Evolutionary conservation across 805 yeast species (phyloP), one percentile per base, ranked within the genome.

Genomic region (Candida morakotiae): DNA sequence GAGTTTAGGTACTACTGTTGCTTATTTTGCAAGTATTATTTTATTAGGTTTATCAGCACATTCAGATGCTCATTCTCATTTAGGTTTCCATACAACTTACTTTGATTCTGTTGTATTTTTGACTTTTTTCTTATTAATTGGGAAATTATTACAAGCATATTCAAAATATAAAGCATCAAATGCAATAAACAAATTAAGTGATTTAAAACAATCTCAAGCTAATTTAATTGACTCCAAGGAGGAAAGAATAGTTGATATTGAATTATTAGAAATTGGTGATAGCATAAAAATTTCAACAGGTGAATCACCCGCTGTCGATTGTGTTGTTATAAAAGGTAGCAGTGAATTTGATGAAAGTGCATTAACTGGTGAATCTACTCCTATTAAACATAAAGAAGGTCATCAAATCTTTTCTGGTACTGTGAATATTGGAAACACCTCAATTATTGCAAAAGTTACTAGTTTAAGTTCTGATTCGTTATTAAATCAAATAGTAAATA

Each of bases 31-130:
- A 4, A 79, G 87, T 51, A 68, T 84, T 28, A 79, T 73, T 0
- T 57, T 81, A 30, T 56, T 83, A 9, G 66, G 56, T 3, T 52
- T 75, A 24, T 71, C 74, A 27, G 73, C 80, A 0, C 59, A 47
- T 30, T 54, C 53, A 31, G 30, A 44, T 20, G 39, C 52, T 2
- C 28, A 34, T n/a, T 14, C 48, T 3, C 34, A 45, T n/a, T 48
- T 45, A 51, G 82, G 77, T 1, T 69, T 70, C 41, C 69, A 76
- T 11, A 80, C 87, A 3, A 79, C 85, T 0, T 84, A 81, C 49
- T 84, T 84, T 52, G 94, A 84, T 51, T 79, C 89, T 4, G 91
- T 83, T 20, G 86, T 84, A 3, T 84, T 84, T 51, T 64, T 84
- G 45, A 74, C 88, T 0, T 77, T 84, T 49, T 84, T 84, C 56